Base-by-base conservation (phyloP, 2,329 filamentous ascomycete genomes). In the Stemphylium lycopersici region DNA sequence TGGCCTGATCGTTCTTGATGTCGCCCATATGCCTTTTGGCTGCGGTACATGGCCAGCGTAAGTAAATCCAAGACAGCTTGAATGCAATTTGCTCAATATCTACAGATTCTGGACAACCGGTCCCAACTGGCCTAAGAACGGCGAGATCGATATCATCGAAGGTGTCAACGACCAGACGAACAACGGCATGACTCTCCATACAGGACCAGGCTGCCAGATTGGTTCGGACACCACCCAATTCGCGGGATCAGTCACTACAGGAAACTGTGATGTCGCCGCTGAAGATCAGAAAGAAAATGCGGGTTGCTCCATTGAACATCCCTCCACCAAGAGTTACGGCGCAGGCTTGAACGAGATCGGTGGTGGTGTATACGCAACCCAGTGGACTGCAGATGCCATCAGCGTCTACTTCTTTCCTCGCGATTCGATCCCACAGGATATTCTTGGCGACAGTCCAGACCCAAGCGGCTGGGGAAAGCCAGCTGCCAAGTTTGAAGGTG, bases 401-500 rank as follows among this genome's bases (percentile, higher is more conserved):
- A 83, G 83, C 36, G 81, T 96, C 61, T 97, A 87, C 85, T 93
- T 91, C 82, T 97, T 96, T 77, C 81, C 87, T 0, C 87, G 90
- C n/a, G 74, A 73, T 58, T 71, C 72, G 12, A 84, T 93, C 54
- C 90, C 90, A 1, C 65, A 74, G 3, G 87, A 93, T 71, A 85
- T 91, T 56, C 68, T 76, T 2, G 73, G 79, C 15, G 83, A 81
- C 18, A 78, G 66, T 4, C 90, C 91, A 0, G 78, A 90, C 60
- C 89, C 91, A 0, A 71, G 77, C 2, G 74, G 67, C n/a, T 96
- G 92, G 88, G 87, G 86, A 11, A 77, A 73, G 0, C 90, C 93
- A 0, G 71, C 83, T 1, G 90, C 89, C 8, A 80, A 80, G 31
- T 97, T 96, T 76, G 76, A 80, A 3, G 84, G 86, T 51, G 65